These are phyloP conservation scores for Chaetomiaceae sp. DNA, from an alignment of 2,329 filamentous ascomycete genomes.

Conservation along the genomic window DNA sequence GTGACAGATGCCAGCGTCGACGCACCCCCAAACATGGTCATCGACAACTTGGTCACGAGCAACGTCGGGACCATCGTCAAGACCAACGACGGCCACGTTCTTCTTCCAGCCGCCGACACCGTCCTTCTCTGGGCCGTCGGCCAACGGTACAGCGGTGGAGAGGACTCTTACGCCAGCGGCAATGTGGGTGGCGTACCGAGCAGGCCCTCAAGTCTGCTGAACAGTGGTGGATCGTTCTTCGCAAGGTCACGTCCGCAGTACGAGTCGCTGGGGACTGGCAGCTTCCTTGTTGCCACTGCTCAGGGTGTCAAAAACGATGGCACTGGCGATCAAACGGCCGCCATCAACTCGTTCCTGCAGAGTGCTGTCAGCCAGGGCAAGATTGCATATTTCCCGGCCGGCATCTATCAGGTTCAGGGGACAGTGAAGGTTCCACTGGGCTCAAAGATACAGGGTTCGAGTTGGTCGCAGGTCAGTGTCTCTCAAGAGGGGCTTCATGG, in stretches of 20 bases:
- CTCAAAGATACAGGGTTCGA: not conserved
- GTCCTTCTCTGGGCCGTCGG: constrained; percentile 15
- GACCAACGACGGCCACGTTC: not conserved
- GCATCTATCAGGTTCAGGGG: not conserved
- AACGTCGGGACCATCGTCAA: not conserved
- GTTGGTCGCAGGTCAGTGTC: constrained; percentile 28
- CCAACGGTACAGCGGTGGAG: constrained; percentile 30
- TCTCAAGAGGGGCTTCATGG: too few relatives aligned
- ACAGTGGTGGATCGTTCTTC: not conserved
- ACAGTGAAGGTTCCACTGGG: not conserved
- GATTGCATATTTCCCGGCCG: not conserved
- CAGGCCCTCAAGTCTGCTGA: constrained; percentile 31
- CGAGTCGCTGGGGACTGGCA: not conserved
- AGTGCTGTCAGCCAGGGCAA: not conserved
- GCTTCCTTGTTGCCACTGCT: not conserved
- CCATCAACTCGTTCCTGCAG: not conserved
- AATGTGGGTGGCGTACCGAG: constrained; percentile 34
- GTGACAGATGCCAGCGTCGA: constrained; percentile 38
- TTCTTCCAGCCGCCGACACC: not conserved
- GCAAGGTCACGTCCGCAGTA: not conserved
- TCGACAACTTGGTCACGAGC: not conserved
- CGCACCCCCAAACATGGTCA: not conserved
- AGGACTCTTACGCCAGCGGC: constrained; percentile 38
- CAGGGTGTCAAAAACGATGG: not conserved
- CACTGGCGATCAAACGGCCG: not conserved